Evolutionary conservation across 2,329 filamentous ascomycete genomes (phyloP), one percentile per base, ranked within the genome.

Genomic region (Penicillium sclerotigenum): DNA sequence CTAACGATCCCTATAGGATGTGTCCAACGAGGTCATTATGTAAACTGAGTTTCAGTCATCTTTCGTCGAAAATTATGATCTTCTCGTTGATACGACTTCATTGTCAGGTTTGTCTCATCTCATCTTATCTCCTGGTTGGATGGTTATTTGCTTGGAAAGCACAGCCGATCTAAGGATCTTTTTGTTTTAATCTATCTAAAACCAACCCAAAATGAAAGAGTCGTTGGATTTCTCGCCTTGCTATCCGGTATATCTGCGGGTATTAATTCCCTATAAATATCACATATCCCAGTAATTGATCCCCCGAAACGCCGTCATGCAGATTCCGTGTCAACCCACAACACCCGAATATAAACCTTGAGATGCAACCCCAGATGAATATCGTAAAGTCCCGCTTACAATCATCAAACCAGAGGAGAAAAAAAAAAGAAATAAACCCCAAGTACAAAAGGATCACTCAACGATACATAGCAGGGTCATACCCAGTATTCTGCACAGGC

Each of bases 11-110:
- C 20, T 52, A 1, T 45, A 75, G 73, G 73, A 75, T 47, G 73
- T 75, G 49, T 66, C 72, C 52, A 77, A 77, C 68, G 83, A 85
- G 69, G 90, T 96, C 70, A 97, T 97, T 74, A 97, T 97, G 92
- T 97, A 84, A 81, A 69, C 26, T 49, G 29, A 47, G 42, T 52
- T 54, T 56, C 28, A 26, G n/a, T 53, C 43, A 45, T 55, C 31
- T 48, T 59, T 59, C 54, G 42, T 56, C 36, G 33, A 45, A 61
- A 62, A 60, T 61, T 62, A 62, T 34, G 50, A 61, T 62, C 58
- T 61, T 62, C 20, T 47, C 36, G 57, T 59, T 58, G 51, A 63
- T 61, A 61, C 62, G 55, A 52, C 45, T 49, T 36, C 29, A 54
- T 54, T 36, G 37, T 20, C 45, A 29, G 36, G 26, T 36, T 50